Percentiles rank a stretch among this genome's conserved stretches.
phyloP scores from a whole-genome alignment of 1,284 basidiomycete species.

The Sparassis latifolia region DNA sequence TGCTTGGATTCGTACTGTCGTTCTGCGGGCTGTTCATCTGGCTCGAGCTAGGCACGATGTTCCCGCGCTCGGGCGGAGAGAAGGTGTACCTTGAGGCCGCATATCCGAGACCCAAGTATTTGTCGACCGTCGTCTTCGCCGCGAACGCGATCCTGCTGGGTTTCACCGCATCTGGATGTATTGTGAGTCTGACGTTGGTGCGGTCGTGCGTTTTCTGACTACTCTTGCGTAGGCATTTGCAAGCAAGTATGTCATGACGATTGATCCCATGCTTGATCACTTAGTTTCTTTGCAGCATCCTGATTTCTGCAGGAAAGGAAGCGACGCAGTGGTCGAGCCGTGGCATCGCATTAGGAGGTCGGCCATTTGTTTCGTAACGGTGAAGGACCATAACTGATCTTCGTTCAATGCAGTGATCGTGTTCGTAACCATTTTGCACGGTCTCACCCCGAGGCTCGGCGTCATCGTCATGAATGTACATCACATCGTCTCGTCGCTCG shows the following conservation, averaged over 20 bases:
- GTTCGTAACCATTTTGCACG: constrained; percentile 18
- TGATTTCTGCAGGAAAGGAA: constrained; percentile 36
- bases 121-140: constrained; percentile 55
- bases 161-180: constrained; percentile 51
- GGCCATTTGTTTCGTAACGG: neutral
- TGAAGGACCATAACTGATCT: no score
- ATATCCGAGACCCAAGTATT: constrained; percentile 54
- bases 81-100: constrained; percentile 73
- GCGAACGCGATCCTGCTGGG: constrained; percentile 56
- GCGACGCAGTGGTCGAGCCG: constrained; percentile 44
- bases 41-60: constrained; percentile 65
- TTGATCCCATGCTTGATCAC: neutral
- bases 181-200: constrained; percentile 29
- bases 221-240: constrained; percentile 1
- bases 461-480: constrained; percentile 24
- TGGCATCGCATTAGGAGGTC: constrained; percentile 52
- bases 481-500: neutral
- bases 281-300: constrained; percentile 30
- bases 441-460: constrained; percentile 20
- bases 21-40: constrained; percentile 63
- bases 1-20: constrained; percentile 59
- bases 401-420: constrained; percentile 14
- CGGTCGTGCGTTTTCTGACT: neutral
- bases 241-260: constrained; percentile 8
- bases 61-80: constrained; percentile 53